Evolutionary conservation across 1,284 basidiomycete genomes (phyloP).

Genomic region (Fomitopsis pinicola): DNA sequence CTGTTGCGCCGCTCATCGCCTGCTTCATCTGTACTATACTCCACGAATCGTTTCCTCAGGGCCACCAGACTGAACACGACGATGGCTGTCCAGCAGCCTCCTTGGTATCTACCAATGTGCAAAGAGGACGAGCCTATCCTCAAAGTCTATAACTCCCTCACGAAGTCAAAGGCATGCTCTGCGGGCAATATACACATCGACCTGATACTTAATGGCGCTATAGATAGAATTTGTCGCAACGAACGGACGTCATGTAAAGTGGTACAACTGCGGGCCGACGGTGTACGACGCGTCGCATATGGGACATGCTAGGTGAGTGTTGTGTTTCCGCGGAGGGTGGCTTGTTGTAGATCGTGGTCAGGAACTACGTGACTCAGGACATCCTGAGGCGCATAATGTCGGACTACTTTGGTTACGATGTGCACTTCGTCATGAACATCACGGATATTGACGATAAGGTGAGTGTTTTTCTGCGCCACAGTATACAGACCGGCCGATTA

Average conservation of each 20-base stretch:
- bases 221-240: conserved; percentile 83
- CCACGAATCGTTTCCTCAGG: not conserved
- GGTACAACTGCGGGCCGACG: conserved; percentile 99
- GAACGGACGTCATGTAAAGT: conserved; percentile 86
- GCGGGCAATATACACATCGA: conserved; percentile 15
- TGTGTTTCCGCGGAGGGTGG: no score
- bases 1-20: not conserved
- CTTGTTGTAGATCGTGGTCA: conserved; percentile 4
- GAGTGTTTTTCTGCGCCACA: conserved; percentile 17
- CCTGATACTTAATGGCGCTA: conserved; percentile 3
- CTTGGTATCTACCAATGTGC: conserved; percentile 51
- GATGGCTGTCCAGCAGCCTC: conserved; percentile 44
- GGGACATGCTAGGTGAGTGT: conserved; percentile 90
- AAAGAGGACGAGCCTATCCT: conserved; percentile 58
- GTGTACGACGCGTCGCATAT: conserved; percentile 99
- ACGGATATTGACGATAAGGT: conserved; percentile 99
- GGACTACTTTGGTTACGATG: conserved; percentile 97
- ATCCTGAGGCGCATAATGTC: conserved; percentile 89
- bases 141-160: conserved; percentile 93
- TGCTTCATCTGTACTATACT: not conserved
- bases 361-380: conserved; percentile 99
- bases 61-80: not conserved
- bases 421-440: conserved; percentile 99
- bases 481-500: conserved; percentile 1
- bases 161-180: conserved; percentile 73